Percentiles rank a stretch among this genome's conserved stretches.
Evolutionary conservation across 148 eudicot species (phyloP).

Genomic region (Chenopodium quinoa): DNA sequence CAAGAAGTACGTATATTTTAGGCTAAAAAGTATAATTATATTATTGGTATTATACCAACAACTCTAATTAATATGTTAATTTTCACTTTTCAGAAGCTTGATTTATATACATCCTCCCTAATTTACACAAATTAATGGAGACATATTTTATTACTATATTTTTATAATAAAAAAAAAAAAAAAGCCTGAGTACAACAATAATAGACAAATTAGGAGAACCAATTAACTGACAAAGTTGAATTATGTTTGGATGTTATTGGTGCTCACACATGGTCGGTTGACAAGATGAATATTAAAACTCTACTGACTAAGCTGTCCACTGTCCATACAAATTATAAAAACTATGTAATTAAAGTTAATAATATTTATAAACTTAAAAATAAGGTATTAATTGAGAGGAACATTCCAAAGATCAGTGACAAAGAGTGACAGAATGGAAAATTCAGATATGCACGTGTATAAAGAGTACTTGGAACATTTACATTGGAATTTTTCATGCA

Average conservation of each 20-base stretch:
- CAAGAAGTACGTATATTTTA: too few relatives aligned
- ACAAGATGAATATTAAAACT: not conserved
- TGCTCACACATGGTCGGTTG: slow-evolving; percentile 14
- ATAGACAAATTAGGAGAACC: slow-evolving; percentile 8
- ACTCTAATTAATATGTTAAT: too few relatives aligned
- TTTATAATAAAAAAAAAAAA: too few relatives aligned
- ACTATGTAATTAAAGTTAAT: not conserved
- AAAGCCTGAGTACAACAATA: too few relatives aligned
- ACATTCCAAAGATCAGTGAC: slow-evolving; percentile 33
- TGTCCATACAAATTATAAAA: not conserved
- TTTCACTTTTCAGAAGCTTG: too few relatives aligned
- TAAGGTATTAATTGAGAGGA: slow-evolving; percentile 9
- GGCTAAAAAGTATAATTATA: too few relatives aligned
- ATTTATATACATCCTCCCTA: too few relatives aligned
- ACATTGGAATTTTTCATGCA: slow-evolving; percentile 11
- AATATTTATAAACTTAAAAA: not conserved
- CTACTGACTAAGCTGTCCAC: not conserved
- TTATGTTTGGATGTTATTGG: slow-evolving; percentile 7
- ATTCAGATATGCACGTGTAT: slow-evolving; percentile 34
- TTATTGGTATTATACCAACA: too few relatives aligned
- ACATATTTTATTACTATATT: too few relatives aligned
- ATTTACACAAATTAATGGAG: too few relatives aligned
- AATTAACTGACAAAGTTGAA: slow-evolving; percentile 11
- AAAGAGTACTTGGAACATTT: slow-evolving; percentile 8
- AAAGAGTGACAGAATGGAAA: slow-evolving; percentile 28